Percentiles rank a stretch among this genome's conserved stretches.
phyloP scores from a whole-genome alignment of 2,329 filamentous ascomycete species.

The Phoma herbarum region DNA sequence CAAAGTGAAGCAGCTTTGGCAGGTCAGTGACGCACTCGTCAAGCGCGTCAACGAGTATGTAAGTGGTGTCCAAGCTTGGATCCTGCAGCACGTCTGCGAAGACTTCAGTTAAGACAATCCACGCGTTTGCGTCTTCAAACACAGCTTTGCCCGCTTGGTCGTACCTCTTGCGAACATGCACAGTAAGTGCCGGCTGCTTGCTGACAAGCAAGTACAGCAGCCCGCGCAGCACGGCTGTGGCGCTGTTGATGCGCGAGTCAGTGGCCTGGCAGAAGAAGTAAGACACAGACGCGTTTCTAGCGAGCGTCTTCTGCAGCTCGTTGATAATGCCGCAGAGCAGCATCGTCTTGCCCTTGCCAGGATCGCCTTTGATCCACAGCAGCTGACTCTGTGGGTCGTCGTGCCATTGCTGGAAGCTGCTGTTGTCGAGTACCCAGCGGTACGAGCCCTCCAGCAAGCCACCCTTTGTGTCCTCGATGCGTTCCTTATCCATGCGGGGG shows the following conservation, averaged over 20 bases:
- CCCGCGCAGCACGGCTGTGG: constrained; percentile 53
- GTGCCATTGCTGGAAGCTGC: too few species aligned
- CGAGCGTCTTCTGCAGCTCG: constrained; percentile 35
- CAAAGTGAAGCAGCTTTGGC: not conserved
- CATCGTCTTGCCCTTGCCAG: constrained; percentile 42
- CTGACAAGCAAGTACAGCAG: constrained; percentile 54
- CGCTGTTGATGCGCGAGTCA: not conserved
- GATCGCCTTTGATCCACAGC: not conserved
- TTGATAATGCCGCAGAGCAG: constrained; percentile 42
- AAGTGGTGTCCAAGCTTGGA: not conserved
- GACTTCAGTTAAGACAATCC: constrained; percentile 38
- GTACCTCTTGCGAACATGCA: constrained; percentile 4
- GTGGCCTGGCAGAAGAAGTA: constrained; percentile 46
- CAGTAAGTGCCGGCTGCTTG: constrained; percentile 26
- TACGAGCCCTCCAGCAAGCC: too few species aligned
- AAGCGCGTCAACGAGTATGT: not conserved
- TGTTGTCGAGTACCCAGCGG: too few species aligned
- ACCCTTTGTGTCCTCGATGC: too few species aligned
- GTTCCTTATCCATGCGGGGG: too few species aligned
- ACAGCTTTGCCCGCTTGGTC: constrained; percentile 6
- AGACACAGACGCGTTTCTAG: constrained; percentile 14
- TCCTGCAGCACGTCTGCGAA: constrained; percentile 34
- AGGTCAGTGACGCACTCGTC: not conserved
- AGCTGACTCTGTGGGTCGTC: too few species aligned
- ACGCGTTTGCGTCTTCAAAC: constrained; percentile 26